These are phyloP conservation scores for Glomus cerebriforme DNA, from an alignment of 192 early-diverging fungal species.

Conservation along the genomic window DNA sequence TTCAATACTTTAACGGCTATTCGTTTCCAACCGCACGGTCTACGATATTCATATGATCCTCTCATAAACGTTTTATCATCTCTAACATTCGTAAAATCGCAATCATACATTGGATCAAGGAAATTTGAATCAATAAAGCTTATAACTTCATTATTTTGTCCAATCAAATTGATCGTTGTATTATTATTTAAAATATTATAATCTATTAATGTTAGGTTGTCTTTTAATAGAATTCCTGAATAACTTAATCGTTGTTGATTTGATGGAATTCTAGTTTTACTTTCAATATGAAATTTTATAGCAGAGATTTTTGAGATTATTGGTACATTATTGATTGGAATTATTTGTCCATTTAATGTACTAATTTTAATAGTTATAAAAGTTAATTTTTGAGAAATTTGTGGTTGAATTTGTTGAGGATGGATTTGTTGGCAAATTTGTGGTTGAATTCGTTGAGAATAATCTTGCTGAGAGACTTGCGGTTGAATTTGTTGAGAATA, in stretches of 20 bases:
- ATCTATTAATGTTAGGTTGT: neutral
- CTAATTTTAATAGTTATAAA: neutral
- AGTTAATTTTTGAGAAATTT: neutral
- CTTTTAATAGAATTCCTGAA: neutral
- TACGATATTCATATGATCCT: neutral
- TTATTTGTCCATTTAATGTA: neutral
- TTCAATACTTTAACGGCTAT: neutral
- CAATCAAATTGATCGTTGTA: neutral
- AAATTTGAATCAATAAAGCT: neutral
- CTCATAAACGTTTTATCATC: neutral
- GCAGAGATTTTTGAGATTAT: neutral
- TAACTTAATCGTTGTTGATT: neutral
- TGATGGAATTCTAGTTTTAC: neutral
- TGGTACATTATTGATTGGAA: neutral
- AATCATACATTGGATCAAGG: neutral
- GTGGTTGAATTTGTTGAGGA: neutral
- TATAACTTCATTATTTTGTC: neutral
- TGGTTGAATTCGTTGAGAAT: no score
- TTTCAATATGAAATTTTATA: neutral
- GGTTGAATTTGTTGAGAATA: no score
- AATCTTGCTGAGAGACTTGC: no score
- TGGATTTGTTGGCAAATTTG: neutral
- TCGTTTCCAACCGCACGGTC: constrained; percentile 21
- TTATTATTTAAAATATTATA: neutral
- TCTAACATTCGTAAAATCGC: neutral